Percentiles rank a stretch among this genome's conserved stretches.
These are phyloP conservation scores for Entonaema liquescens DNA, from an alignment of 495 filamentous ascomycete genomes.

Conservation along the genomic window DNA sequence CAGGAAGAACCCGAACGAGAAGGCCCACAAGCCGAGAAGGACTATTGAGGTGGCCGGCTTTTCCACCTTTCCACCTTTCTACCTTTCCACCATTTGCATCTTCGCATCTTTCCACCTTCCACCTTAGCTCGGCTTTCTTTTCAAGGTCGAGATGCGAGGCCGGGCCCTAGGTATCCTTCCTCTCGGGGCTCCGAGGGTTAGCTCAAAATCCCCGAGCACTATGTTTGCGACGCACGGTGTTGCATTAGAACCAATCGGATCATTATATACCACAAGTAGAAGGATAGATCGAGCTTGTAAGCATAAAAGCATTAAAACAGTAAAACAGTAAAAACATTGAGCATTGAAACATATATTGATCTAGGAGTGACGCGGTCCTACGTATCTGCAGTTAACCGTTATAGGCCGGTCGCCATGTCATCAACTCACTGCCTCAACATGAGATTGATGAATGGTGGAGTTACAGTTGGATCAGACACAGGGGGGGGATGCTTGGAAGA, in stretches of 20 bases:
- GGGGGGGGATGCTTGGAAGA: background rate
- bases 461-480: slow-evolving; percentile 30
- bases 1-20: slow-evolving; percentile 8
- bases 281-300: slow-evolving; percentile 15
- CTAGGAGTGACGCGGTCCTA: slow-evolving; percentile 32
- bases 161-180: background rate
- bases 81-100: slow-evolving; percentile 2
- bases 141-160: slow-evolving; percentile 3
- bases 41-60: slow-evolving; percentile 35
- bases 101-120: slow-evolving; percentile 6
- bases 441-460: slow-evolving; percentile 39
- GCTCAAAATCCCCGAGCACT: slow-evolving; percentile 21
- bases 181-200: slow-evolving; percentile 33
- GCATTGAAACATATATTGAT: slow-evolving; percentile 38
- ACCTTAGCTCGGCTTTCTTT: slow-evolving; percentile 1
- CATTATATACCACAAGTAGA: background rate
- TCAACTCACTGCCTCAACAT: slow-evolving; percentile 33
- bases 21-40: slow-evolving; percentile 15
- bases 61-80: slow-evolving; percentile 3
- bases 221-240: slow-evolving; percentile 38
- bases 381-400: slow-evolving; percentile 41
- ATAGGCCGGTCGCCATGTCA: slow-evolving; percentile 34
- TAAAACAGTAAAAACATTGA: no score
- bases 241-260: slow-evolving; percentile 18
- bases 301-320: no score